Percentiles rank a stretch among this genome's conserved stretches.
These are phyloP conservation scores for Ascochyta rabiei DNA, from an alignment of 2,329 filamentous ascomycete genomes.

Conservation along the genomic window DNA sequence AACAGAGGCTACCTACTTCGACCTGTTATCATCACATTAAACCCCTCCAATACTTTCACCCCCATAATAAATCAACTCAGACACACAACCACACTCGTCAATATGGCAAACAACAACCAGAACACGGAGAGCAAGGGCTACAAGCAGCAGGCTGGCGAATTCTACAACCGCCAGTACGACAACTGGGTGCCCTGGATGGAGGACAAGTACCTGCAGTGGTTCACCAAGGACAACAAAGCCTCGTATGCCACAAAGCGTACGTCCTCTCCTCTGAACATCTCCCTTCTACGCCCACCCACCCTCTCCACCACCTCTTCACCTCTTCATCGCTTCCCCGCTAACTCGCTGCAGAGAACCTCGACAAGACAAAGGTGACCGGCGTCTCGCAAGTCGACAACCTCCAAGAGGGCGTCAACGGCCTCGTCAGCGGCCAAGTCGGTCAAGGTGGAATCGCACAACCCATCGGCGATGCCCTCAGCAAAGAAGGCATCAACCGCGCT, in stretches of 20 bases:
- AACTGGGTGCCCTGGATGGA: constrained; percentile 79
- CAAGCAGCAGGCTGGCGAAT: constrained; percentile 49
- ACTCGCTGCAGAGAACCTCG: constrained; percentile 62
- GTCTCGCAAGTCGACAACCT: constrained; percentile 70
- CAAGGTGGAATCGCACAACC: constrained; percentile 71
- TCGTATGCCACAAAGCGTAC: constrained; percentile 72
- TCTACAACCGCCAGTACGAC: constrained; percentile 75
- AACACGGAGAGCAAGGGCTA: constrained; percentile 32
- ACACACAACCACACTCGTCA: background rate
- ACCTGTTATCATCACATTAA: background rate
- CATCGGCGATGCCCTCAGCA: constrained; percentile 65
- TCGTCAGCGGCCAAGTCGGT: constrained; percentile 68
- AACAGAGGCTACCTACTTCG: background rate
- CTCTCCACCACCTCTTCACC: background rate
- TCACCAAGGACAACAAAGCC: constrained; percentile 78
- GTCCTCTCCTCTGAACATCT: constrained; percentile 19
- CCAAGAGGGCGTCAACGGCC: constrained; percentile 69
- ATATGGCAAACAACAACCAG: constrained; percentile 10
- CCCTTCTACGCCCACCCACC: too few species aligned
- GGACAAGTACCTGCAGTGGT: constrained; percentile 73
- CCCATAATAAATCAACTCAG: background rate
- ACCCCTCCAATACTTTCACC: background rate
- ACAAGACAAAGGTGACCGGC: constrained; percentile 73
- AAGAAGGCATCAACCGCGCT: constrained; percentile 69
- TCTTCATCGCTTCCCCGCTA: background rate